Base-by-base conservation (phyloP, 1,284 basidiomycete genomes). In the Ustilago cynodontis region DNA sequence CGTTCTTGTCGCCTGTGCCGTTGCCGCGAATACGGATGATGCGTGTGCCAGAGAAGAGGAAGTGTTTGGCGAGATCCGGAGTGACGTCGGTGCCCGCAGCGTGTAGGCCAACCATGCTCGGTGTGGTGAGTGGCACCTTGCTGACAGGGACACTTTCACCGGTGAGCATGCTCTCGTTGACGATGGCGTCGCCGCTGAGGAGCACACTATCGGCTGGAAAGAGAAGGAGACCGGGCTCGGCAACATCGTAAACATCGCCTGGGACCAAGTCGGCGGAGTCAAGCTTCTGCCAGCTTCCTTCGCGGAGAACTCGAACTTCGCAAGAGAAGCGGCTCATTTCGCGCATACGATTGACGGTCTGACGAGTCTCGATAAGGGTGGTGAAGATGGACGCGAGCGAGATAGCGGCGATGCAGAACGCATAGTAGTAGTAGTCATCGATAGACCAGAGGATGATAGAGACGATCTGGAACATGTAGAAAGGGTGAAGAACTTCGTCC, bases 121-220 rank as follows among this genome's bases (percentile, higher is more conserved):
- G 60, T 28, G 80, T 82, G 9, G 64, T 77, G 61, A 92, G 89
- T 0, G 94, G 92, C 26, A 90, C 87, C 86, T 98, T 98, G 84
- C 92, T 93, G 62, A 98, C 93, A 0, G 95, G 95, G 0, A 98
- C 93, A 79, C 94, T 95, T 86, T 98, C 95, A 11, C 95, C 95
- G 0, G 95, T 98, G 18, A 99, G 90, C 96, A 98, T 98, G 73
- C 94, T 96, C 87, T 99, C 97, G 86, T 99, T 98, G 64, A 98
- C 93, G 73, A 99, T 97, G 0, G 94, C 94, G 84, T 98, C 97
- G 5, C 97, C 96, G 7, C 93, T 93, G 31, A 99, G 90, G 18
- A 98, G 89, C 77, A 98, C 90, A 73, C 96, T 90, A 86, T 99
- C 97, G 14, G 94, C 93, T 0, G 97, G 97, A 77, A 99, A 90